Base-by-base conservation (phyloP, 768 basidiomycete species). In the Royoungia palumana region DNA sequence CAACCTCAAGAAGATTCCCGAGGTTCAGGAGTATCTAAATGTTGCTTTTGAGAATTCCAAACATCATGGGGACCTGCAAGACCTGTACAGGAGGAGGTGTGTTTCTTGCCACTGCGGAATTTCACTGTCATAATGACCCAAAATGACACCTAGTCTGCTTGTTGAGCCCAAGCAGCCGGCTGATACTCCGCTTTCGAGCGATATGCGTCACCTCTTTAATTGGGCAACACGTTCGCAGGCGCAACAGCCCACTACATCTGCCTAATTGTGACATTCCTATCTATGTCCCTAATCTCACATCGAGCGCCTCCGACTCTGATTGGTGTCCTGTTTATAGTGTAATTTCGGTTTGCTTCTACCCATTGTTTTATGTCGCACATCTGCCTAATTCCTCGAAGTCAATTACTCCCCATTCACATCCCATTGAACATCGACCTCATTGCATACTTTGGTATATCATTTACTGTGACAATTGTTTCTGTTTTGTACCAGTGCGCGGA, bases 1-100 rank as follows among this genome's bases (percentile, higher is more conserved):
- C 73, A 85, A 83, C 56, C 78, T 98, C 44, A 89, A 90, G 62
- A 87, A 85, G 53, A 87, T 99, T 10, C 83, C 85, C 3, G 94
- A 96, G 67, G 85, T 93, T 6, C 94, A 97, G 62, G 76, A 80
- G 44, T 94, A 84, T 63, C 72, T 94, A 27, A 78, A 76, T 36
- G 73, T 78, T 35, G 82, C 82, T 24, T 90, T 94, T 54, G 84
- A 89, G 59, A 83, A 81, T 51, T 78, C 88, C 2, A 81, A 79
- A 60, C 79, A 82, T 46, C 85, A 84, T 36, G 87, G 87, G n/a
- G 89, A 91, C 66, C 72, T 90, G 44, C 83, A 90, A 60, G 90
- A 91, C 63, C 73, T 93, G 28, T 92, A 93, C 60, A 82, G 89
- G 54, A 81, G 90, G 61, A 91, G 89, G 89, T 87, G 57, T 34